Conservation (phyloP, 1,284 basidiomycete genomes). For the Trametes sp. region DNA sequence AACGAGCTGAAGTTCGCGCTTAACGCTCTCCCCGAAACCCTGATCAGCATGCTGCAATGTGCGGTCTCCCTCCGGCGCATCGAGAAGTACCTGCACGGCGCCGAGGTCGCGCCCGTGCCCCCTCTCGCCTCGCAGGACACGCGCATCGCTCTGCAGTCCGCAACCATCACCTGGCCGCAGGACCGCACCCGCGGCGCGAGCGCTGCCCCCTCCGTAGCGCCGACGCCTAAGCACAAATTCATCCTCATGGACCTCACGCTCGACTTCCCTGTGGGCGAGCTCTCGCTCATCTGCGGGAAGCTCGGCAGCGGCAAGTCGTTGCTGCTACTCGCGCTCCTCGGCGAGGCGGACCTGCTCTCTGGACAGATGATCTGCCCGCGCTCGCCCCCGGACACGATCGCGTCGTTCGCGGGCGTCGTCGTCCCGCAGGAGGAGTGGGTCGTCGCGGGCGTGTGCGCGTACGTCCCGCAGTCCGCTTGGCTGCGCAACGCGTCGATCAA, state of each 20-base stretch:
- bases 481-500: conserved; percentile 92
- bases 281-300: conserved; percentile 86
- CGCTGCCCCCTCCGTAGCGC: conserved; percentile 60
- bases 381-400: conserved; percentile 82
- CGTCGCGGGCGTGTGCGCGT: conserved; percentile 81
- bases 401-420: conserved; percentile 55
- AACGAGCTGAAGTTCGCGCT: conserved; percentile 86
- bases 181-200: conserved; percentile 61
- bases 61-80: conserved; percentile 90
- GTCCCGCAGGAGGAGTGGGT: conserved; percentile 73
- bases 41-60: conserved; percentile 87
- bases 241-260: conserved; percentile 82
- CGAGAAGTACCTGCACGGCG: conserved; percentile 84
- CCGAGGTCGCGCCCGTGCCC: conserved; percentile 71
- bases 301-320: conserved; percentile 87
- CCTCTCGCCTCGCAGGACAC: conserved; percentile 63
- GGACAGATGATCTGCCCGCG: conserved; percentile 85
- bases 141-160: conserved; percentile 79
- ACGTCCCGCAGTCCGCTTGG: conserved; percentile 93
- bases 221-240: conserved; percentile 83
- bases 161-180: conserved; percentile 91
- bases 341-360: conserved; percentile 90
- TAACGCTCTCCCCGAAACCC: conserved; percentile 88
- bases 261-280: conserved; percentile 79
- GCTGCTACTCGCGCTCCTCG: conserved; percentile 83